Base-by-base conservation (phyloP, 441 rosid genomes). In the Dalechampia spathulata region DNA sequence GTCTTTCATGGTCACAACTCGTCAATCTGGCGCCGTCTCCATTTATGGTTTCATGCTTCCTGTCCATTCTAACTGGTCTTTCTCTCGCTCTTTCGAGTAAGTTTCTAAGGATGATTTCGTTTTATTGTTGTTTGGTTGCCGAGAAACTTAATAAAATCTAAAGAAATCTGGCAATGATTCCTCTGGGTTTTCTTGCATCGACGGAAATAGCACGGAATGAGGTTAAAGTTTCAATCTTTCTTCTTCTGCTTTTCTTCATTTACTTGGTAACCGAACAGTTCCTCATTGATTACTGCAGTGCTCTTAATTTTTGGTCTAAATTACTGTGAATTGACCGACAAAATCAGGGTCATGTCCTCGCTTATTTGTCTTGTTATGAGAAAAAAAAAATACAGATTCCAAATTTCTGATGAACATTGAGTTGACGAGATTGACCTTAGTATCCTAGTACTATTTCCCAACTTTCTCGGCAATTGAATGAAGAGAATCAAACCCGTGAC, bases 31-130 rank as follows among this genome's bases (percentile, higher is more conserved):
- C 70, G 65, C 71, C n/a, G 67, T 77, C 64, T 66, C 78, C 52
- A 32, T 90, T 59, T 90, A 78, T 54, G 96, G 91, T 16, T 80
- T 87, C 38, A 72, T 41, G 65, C 76, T 90, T 63, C 65, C 81
- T 52, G 59, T 87, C 58, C 55, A 48, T 63, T 83, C 96, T 64
- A 77, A 75, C 30, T 90, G 96, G 96, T 81, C 94, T 58, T 69
- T 75, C 69, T 81, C 97, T 60, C 71, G 72, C 66, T 70, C 97
- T 53, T 87, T 81, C 75, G 75, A 63, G 97, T 85, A 69, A 81
- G 95, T 65, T 47, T 34, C 13, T 20, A 21, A 17, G 7, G 15
- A 55, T 28, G 8, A 14, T 38, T 13, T 13, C 37, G 10, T 0
- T 49, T 32, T 23, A 7, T 23, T 17, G 4, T 23, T 52, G 57